phyloP scores from a whole-genome alignment of 2,329 filamentous ascomycete species.

The Cordyceps farinosa region DNA sequence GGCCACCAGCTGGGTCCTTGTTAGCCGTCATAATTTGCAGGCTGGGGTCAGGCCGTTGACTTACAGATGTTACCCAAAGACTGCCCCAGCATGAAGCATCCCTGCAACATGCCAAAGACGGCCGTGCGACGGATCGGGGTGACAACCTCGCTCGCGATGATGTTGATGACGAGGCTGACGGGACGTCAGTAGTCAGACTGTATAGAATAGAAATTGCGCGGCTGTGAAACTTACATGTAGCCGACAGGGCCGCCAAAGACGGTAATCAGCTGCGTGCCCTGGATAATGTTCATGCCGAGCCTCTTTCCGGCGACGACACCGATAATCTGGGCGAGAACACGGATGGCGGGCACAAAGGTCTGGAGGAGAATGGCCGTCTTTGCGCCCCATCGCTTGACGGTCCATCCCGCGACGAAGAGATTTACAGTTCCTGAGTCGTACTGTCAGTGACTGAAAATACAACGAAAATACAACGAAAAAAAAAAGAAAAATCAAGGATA shows the following conservation, averaged over 20 bases:
- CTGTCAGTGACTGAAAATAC: background rate
- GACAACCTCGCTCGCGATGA: constrained; percentile 63
- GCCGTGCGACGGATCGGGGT: constrained; percentile 57
- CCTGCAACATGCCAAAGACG: constrained; percentile 63
- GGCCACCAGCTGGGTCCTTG: constrained; percentile 49
- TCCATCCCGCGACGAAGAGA: constrained; percentile 64
- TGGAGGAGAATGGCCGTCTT: constrained; percentile 60
- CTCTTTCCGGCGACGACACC: constrained; percentile 60
- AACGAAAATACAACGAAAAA: too few species aligned
- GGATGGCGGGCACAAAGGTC: constrained; percentile 60
- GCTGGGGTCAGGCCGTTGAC: constrained; percentile 18
- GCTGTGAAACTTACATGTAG: constrained; percentile 48
- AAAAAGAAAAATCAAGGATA: background rate
- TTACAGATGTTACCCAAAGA: constrained; percentile 58
- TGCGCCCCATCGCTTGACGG: constrained; percentile 63
- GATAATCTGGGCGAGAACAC: constrained; percentile 60
- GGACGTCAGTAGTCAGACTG: constrained; percentile 2
- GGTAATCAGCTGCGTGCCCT: constrained; percentile 64
- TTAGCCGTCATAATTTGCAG: background rate
- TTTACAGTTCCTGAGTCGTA: constrained; percentile 47
- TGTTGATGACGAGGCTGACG: constrained; percentile 58
- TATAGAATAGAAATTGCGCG: background rate
- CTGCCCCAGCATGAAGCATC: constrained; percentile 63
- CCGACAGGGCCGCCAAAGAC: constrained; percentile 65
- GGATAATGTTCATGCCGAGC: constrained; percentile 64